A percentile compares a stretch with the other conserved stretches of the same genome.
Conservation (phyloP, 2,329 filamentous ascomycete genomes). For the Fusarium sp. region DNA sequence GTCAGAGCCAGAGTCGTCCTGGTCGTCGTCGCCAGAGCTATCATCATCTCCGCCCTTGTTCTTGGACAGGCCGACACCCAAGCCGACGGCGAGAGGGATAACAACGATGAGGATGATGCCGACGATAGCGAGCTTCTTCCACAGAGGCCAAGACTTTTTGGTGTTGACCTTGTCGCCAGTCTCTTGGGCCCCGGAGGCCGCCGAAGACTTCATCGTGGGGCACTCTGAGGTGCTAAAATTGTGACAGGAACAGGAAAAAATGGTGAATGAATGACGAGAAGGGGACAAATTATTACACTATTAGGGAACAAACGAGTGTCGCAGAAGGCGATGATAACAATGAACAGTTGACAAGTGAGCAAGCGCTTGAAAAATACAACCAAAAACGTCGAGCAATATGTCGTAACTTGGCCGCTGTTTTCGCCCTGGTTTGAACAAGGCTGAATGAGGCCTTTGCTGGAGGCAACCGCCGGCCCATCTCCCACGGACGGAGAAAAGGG, state of each 20-base stretch:
- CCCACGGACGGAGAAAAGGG: background rate
- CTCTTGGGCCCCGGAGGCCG: background rate
- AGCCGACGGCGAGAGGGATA: constrained; percentile 64
- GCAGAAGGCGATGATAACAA: background rate
- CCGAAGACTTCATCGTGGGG: constrained; percentile 17
- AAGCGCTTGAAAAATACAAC: background rate
- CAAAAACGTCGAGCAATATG: background rate
- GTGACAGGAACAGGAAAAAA: background rate
- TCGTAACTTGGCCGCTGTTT: background rate
- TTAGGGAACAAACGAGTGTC: background rate
- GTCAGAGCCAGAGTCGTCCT: constrained; percentile 38
- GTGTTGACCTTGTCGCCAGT: background rate
- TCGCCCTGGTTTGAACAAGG: background rate
- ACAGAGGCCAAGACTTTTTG: constrained; percentile 41
- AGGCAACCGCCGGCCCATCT: background rate
- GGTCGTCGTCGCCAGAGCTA: constrained; percentile 35
- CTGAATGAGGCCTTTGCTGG: background rate
- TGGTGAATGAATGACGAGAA: background rate
- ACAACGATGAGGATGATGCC: constrained; percentile 43
- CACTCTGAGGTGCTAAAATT: background rate
- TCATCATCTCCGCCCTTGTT: constrained; percentile 41
- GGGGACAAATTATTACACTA: background rate
- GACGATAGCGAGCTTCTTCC: constrained; percentile 49
- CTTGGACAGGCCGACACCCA: constrained; percentile 65
- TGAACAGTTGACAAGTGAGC: background rate